Evolutionary conservation across 495 filamentous ascomycete genomes (phyloP).

Genomic region (Pseudomonodictys pantanalensis): DNA sequence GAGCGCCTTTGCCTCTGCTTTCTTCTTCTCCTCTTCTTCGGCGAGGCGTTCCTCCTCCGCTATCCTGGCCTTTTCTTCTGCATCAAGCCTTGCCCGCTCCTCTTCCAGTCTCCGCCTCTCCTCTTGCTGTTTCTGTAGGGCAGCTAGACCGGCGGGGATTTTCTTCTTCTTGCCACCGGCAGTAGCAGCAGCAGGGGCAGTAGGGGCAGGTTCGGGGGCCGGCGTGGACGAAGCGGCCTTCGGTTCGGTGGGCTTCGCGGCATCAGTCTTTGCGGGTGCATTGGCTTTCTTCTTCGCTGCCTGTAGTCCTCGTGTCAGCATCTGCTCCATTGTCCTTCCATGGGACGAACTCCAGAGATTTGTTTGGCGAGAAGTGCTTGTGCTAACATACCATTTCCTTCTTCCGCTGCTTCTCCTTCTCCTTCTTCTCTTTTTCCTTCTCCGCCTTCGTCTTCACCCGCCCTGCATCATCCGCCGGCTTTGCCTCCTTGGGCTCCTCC

Average conservation of each 20-base stretch:
- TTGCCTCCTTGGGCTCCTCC: constrained; percentile 41
- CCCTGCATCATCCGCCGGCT: constrained; percentile 47
- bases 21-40: constrained; percentile 71
- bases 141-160: constrained; percentile 71
- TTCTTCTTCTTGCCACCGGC: constrained; percentile 85
- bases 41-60: constrained; percentile 66
- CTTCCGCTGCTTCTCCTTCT: constrained; percentile 89
- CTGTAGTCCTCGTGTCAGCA: constrained; percentile 35
- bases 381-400: constrained; percentile 64
- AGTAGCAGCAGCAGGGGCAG: constrained; percentile 23
- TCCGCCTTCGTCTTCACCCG: constrained; percentile 89
- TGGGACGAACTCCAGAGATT: neutral
- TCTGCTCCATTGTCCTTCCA: neutral
- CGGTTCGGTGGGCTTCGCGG: constrained; percentile 47
- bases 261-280: constrained; percentile 38
- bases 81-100: constrained; percentile 63
- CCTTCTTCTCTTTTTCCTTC: constrained; percentile 93
- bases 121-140: constrained; percentile 92
- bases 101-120: constrained; percentile 69
- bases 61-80: constrained; percentile 69
- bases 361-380: neutral
- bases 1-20: constrained; percentile 67
- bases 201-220: constrained; percentile 12
- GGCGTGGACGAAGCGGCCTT: constrained; percentile 34
- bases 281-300: constrained; percentile 68